Conservation (phyloP, 148 eudicot genomes). For the Rhododendron ovatum region DNA sequence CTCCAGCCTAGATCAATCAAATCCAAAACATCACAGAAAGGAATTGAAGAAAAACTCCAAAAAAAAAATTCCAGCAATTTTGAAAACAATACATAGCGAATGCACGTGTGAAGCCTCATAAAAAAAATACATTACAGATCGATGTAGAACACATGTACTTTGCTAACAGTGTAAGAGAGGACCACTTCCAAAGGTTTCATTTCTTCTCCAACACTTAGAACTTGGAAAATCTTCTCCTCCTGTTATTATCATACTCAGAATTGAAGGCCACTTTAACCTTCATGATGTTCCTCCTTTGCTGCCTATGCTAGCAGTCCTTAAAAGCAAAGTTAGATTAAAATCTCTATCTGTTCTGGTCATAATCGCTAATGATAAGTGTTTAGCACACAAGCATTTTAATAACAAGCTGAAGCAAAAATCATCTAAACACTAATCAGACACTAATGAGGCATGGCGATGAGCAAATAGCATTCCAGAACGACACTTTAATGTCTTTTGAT, state of each 20-base stretch:
- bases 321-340: not conserved
- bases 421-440: not conserved
- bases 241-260: not conserved
- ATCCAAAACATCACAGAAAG: not conserved
- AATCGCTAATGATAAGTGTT: not conserved
- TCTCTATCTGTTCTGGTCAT: not conserved
- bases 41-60: not conserved
- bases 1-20: not conserved
- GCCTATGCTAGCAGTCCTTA: not conserved
- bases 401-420: not conserved
- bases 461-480: not conserved
- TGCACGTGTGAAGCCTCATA: not conserved
- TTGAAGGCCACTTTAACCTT: not conserved
- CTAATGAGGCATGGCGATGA: not conserved
- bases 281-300: not conserved
- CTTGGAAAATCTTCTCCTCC: not conserved
- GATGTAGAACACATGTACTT: no score
- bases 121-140: no score
- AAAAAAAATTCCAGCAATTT: not conserved
- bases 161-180: no score
- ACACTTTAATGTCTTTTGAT: no score
- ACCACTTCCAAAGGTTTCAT: constrained; percentile 5
- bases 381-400: not conserved
- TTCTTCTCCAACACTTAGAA: not conserved
- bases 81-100: not conserved